Percentiles rank a stretch among this genome's conserved stretches.
These are phyloP conservation scores for Backusella sp. DNA, from an alignment of 192 early-diverging fungal genomes.

Conservation along the genomic window DNA sequence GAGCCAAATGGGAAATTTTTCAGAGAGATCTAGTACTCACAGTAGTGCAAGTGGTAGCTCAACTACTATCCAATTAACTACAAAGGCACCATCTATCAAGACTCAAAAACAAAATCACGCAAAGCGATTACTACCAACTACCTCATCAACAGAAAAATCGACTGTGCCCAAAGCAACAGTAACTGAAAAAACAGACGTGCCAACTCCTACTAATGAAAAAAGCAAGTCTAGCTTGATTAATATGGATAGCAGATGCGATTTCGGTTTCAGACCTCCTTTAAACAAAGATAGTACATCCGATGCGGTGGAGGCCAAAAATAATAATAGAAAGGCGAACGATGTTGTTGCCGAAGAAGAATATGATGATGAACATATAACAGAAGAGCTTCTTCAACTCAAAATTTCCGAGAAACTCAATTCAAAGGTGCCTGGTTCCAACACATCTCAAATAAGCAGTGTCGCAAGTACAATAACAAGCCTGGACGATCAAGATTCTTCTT, in stretches of 20 bases:
- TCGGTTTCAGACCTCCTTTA: background rate
- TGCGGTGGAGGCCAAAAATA: background rate
- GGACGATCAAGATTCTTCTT: background rate
- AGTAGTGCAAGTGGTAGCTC: background rate
- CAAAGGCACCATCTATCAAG: background rate
- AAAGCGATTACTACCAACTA: slow-evolving; percentile 6
- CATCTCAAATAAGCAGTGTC: background rate
- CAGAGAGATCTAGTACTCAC: slow-evolving; percentile 11
- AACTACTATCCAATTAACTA: background rate
- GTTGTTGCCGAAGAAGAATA: background rate
- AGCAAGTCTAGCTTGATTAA: background rate
- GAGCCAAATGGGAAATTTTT: background rate
- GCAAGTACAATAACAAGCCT: background rate
- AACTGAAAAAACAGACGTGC: background rate
- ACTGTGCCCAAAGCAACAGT: background rate
- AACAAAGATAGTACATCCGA: background rate
- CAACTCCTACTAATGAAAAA: background rate
- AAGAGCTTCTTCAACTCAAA: background rate
- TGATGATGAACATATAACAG: background rate
- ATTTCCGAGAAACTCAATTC: background rate
- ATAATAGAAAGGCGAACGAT: background rate
- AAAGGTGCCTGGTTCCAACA: background rate
- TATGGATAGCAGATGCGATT: background rate
- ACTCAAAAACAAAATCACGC: background rate
- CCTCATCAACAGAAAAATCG: background rate